Conservation (phyloP, 495 filamentous ascomycete genomes). For the Penicillium crystallinum region DNA sequence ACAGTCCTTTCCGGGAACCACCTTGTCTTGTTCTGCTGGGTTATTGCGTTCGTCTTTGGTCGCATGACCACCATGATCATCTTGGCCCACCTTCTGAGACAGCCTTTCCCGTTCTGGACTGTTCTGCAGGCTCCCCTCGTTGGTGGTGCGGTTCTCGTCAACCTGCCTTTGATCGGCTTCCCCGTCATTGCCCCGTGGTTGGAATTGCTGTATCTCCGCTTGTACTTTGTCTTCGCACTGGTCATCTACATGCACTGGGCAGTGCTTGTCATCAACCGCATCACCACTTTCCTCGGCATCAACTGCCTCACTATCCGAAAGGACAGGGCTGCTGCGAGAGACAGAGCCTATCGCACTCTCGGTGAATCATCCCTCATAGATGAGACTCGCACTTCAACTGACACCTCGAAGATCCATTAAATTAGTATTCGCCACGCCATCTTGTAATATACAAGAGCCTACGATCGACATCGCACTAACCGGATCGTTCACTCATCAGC, state of each 20-base stretch:
- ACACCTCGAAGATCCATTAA: conserved; percentile 24
- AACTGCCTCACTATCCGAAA: conserved; percentile 85
- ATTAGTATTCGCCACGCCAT: not conserved
- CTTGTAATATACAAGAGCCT: not conserved
- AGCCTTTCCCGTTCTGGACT: conserved; percentile 97
- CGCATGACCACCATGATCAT: conserved; percentile 99
- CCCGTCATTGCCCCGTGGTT: conserved; percentile 49
- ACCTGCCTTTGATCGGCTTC: conserved; percentile 75
- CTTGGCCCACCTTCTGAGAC: conserved; percentile 84
- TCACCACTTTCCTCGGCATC: conserved; percentile 88
- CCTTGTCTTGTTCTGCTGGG: conserved; percentile 86
- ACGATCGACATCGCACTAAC: not conserved
- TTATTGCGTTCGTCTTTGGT: conserved; percentile 95
- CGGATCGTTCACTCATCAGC: not conserved
- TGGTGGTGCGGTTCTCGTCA: conserved; percentile 75
- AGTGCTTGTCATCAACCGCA: conserved; percentile 80
- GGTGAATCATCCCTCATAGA: conserved; percentile 16
- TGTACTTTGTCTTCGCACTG: conserved; percentile 74
- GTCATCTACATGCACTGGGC: conserved; percentile 91
- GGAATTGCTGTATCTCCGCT: conserved; percentile 77
- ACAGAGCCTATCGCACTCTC: conserved; percentile 37
- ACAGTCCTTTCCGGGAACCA: conserved; percentile 73
- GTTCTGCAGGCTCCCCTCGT: conserved; percentile 80
- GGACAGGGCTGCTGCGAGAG: conserved; percentile 42
- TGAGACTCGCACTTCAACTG: conserved; percentile 3